Percentiles rank a stretch among this genome's conserved stretches.
Conservation (phyloP, 345 rosid species). For the Sonneratia caseolaris region DNA sequence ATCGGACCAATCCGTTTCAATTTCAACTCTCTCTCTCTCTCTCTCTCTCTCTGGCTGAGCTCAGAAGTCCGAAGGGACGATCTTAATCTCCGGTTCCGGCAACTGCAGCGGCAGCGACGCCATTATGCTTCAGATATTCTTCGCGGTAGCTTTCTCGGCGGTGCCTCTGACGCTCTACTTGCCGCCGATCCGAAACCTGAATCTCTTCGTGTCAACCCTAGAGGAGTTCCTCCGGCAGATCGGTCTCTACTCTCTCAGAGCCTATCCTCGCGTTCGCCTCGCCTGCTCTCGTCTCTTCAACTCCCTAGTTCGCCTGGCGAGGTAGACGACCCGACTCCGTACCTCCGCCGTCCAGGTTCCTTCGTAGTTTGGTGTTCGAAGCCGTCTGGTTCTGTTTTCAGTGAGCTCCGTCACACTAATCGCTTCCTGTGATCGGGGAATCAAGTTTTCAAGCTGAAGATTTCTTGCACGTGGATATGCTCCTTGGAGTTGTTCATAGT, state of each 20-base stretch:
- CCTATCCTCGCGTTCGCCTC: slow-evolving; percentile 28
- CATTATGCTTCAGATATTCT: slow-evolving; percentile 25
- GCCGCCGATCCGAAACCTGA: slow-evolving; percentile 36
- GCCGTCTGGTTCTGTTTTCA: neutral
- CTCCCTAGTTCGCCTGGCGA: slow-evolving; percentile 10
- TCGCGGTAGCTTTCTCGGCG: slow-evolving; percentile 42
- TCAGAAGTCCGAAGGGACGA: neutral
- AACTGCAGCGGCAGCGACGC: slow-evolving; percentile 2
- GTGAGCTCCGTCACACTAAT: neutral
- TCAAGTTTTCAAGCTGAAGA: neutral
- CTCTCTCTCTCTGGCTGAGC: neutral
- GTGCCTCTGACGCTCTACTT: slow-evolving; percentile 35
- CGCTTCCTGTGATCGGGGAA: neutral
- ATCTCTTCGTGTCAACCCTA: slow-evolving; percentile 25
- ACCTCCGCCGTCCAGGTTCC: too few species aligned
- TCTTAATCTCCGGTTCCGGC: neutral
- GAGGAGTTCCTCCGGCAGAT: slow-evolving; percentile 24
- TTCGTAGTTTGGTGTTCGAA: too few species aligned
- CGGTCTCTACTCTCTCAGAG: slow-evolving; percentile 16
- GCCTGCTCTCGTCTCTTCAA: slow-evolving; percentile 19
- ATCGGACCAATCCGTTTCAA: neutral
- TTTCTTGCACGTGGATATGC: neutral
- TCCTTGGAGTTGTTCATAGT: too few species aligned
- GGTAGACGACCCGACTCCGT: neutral
- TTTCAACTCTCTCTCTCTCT: slow-evolving; percentile 1